These are phyloP conservation scores for Ceratonia siliqua DNA, from an alignment of 306 rosid genomes.

Conservation along the genomic window DNA sequence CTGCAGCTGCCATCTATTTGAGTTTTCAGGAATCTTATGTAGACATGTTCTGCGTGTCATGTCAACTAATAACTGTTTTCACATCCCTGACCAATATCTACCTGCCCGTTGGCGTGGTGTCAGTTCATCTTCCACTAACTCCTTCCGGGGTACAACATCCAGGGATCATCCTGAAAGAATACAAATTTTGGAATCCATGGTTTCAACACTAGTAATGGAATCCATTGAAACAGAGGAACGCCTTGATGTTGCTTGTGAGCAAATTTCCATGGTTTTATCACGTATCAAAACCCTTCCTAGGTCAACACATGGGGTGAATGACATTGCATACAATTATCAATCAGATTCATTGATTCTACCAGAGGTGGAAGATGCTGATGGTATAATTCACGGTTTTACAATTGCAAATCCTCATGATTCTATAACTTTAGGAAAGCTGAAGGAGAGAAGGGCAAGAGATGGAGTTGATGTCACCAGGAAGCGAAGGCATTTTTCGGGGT, in stretches of 20 bases:
- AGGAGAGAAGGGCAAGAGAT: constrained; percentile 75
- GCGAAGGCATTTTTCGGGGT: constrained; percentile 60
- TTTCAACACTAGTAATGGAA: constrained; percentile 59
- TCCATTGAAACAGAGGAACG: constrained; percentile 79
- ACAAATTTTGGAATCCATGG: constrained; percentile 66
- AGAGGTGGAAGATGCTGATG: constrained; percentile 69
- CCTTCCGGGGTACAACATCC: constrained; percentile 40
- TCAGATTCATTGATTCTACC: constrained; percentile 69
- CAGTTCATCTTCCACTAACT: constrained; percentile 45
- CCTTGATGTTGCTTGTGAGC: constrained; percentile 70
- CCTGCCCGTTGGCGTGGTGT: constrained; percentile 63
- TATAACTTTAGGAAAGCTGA: constrained; percentile 58
- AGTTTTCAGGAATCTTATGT: constrained; percentile 78
- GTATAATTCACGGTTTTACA: constrained; percentile 55
- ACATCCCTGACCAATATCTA: constrained; percentile 74
- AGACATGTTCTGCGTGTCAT: constrained; percentile 75
- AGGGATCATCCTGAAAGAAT: constrained; percentile 64
- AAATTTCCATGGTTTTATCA: constrained; percentile 60
- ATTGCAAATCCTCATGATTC: constrained; percentile 61
- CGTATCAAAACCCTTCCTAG: constrained; percentile 71
- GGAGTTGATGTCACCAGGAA: constrained; percentile 61
- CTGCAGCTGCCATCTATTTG: constrained; percentile 77
- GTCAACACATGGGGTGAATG: constrained; percentile 49
- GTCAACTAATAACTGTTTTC: constrained; percentile 82
- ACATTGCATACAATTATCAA: constrained; percentile 50